A percentile compares a stretch with the other conserved stretches of the same genome.
These are phyloP conservation scores for Curvularia eragrostidis DNA, from an alignment of 2,329 filamentous ascomycete genomes.

Conservation along the genomic window DNA sequence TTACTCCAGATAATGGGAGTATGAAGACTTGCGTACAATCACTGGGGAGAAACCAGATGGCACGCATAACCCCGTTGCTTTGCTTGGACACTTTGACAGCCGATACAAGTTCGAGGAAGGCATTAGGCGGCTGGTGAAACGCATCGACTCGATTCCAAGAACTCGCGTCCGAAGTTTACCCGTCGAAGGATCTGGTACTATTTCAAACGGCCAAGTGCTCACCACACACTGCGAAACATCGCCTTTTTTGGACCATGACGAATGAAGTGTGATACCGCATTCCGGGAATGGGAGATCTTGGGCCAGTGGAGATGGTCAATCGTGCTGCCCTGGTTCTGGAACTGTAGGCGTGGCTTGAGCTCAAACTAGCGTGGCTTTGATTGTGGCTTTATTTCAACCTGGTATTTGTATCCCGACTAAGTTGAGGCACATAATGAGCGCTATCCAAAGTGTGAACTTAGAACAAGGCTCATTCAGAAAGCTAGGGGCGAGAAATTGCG, in stretches of 20 bases:
- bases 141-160: neutral
- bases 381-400: slow-evolving; percentile 4
- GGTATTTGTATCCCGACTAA: neutral
- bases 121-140: neutral
- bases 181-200: neutral
- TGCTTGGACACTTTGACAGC: neutral
- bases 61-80: neutral
- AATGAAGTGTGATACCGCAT: neutral
- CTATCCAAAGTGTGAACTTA: too few species aligned
- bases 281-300: neutral
- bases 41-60: neutral
- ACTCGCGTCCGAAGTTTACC: neutral
- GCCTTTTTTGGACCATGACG: neutral
- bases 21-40: neutral
- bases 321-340: neutral
- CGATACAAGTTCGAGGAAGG: neutral
- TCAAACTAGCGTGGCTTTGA: neutral
- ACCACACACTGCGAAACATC: neutral
- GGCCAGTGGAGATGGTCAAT: neutral
- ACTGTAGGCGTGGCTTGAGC: slow-evolving; percentile 1
- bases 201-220: neutral
- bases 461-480: too few species aligned
- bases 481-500: too few species aligned
- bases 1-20: neutral
- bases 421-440: neutral